Conservation (phyloP, 192 early-diverging fungal genomes). For the Coemansia umbellata region DNA sequence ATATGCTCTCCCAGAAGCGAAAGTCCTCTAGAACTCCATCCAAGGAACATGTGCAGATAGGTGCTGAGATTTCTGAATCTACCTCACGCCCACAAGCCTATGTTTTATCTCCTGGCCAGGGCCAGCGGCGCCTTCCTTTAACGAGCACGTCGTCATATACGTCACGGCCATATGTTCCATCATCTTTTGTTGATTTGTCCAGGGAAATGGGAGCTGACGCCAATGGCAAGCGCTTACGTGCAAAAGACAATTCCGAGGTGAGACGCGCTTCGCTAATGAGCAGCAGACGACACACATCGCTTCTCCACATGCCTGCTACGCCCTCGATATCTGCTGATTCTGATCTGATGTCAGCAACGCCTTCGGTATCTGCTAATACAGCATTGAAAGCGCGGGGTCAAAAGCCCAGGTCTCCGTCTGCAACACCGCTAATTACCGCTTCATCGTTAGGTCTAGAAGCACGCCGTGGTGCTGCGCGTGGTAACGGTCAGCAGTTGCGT, state of each 20-base stretch:
- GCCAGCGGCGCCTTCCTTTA: slow-evolving; percentile 9
- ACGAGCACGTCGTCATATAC: not conserved
- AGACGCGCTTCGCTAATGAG: no score
- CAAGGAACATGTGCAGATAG: no score
- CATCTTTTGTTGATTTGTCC: slow-evolving; percentile 37
- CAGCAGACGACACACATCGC: slow-evolving; percentile 9
- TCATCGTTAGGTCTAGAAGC: slow-evolving; percentile 33
- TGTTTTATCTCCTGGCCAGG: not conserved
- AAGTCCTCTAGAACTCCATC: no score
- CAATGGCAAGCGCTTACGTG: slow-evolving; percentile 12
- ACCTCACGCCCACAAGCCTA: not conserved
- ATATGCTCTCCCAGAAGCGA: no score
- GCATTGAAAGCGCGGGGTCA: not conserved
- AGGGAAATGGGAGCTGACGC: not conserved
- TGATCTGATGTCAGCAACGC: not conserved
- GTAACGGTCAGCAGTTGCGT: not conserved
- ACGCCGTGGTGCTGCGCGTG: slow-evolving; percentile 17
- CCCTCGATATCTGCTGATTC: slow-evolving; percentile 3
- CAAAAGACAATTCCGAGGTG: no score
- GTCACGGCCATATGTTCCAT: slow-evolving; percentile 19
- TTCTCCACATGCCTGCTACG: not conserved
- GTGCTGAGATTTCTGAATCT: not conserved
- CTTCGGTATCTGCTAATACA: not conserved
- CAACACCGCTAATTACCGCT: slow-evolving; percentile 25
- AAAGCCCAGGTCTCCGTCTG: not conserved